Evolutionary conservation across 2,329 filamentous ascomycete genomes (phyloP).

Genomic region (Stagonosporopsis cucurbitacearum): DNA sequence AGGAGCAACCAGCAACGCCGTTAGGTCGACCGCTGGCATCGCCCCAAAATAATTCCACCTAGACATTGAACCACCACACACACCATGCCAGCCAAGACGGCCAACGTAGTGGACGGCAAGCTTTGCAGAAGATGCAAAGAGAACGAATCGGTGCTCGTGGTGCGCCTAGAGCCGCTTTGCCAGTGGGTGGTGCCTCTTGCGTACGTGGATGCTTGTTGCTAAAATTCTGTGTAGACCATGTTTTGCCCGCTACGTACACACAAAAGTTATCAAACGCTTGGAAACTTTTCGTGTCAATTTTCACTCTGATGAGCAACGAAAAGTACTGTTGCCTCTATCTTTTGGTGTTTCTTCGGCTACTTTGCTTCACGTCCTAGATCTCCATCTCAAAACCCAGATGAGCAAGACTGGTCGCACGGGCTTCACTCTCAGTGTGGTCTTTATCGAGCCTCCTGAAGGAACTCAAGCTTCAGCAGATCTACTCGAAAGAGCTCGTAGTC

Average conservation of each 20-base stretch:
- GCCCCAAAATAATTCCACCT: constrained; percentile 11
- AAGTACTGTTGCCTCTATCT: constrained; percentile 79
- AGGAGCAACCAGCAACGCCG: constrained; percentile 1
- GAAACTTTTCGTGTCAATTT: constrained; percentile 66
- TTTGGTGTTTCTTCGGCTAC: constrained; percentile 81
- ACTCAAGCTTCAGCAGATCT: constrained; percentile 13
- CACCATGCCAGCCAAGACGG: constrained; percentile 45
- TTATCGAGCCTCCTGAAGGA: constrained; percentile 51
- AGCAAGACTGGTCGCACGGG: constrained; percentile 68
- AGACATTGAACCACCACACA: constrained; percentile 10
- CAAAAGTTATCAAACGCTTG: constrained; percentile 81
- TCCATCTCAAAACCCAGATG: constrained; percentile 70
- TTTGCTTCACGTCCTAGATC: constrained; percentile 76
- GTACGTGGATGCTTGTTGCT: constrained; percentile 14
- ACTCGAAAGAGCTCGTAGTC: constrained; percentile 54
- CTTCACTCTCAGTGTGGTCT: constrained; percentile 69
- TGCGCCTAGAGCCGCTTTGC: constrained; percentile 67
- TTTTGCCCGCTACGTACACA: constrained; percentile 77
- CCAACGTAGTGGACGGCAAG: constrained; percentile 23
- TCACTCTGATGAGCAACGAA: constrained; percentile 54
- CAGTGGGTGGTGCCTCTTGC: constrained; percentile 50
- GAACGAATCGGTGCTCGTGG: constrained; percentile 58
- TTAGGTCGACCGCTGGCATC: not conserved
- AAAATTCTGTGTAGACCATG: constrained; percentile 63
- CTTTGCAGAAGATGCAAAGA: constrained; percentile 65